Base-by-base conservation (phyloP, 495 filamentous ascomycete genomes). In the Neurospora terricola region DNA sequence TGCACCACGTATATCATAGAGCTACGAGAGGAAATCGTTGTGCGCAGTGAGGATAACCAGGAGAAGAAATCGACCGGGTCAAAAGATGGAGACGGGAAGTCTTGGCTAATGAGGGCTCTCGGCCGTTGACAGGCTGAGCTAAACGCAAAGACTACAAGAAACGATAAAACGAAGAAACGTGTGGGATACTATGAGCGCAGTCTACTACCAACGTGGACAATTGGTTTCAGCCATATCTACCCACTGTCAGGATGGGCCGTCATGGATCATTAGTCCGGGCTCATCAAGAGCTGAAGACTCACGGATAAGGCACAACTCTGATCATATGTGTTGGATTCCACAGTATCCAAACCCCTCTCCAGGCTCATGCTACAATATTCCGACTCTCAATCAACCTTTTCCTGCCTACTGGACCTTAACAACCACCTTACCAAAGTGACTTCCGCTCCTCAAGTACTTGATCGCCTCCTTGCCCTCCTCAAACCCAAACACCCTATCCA, bases 401-500 rank as follows among this genome's bases (percentile, higher is more conserved):
- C n/a, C n/a, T n/a, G n/a, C n/a, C 54, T 62, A 62, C 27, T 34
- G 27, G 6, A 66, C 54, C 54, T 66, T 66, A 36, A 66, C 27
- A 66, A 66, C 54, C 54, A 66, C 54, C 27, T 66, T 66, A 3
- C 54, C 54, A 66, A 66, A 66, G 54, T 66, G 54, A 36, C 27
- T 66, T 18, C 54, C 54, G 27, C 54, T 9, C 54, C 54, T 66
- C 27, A 66, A 66, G 54, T 66, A 66, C 27, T 66, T 66, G 54
- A 66, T 66, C 54, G 54, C 54, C 54, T 66, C 54, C 6, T 7
- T 14, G 0, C 54, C 54, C 12, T 66, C 23, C 27, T 80, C 80
- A 70, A 83, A 81, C 36, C n/a, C 54, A 70, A 84, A 84, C 18
- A 82, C 77, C 69, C 80, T 77, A 36, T 84, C 76, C 37, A 84